These are phyloP conservation scores for Dryas drummondii DNA, from an alignment of 306 rosid genomes.

Conservation along the genomic window DNA sequence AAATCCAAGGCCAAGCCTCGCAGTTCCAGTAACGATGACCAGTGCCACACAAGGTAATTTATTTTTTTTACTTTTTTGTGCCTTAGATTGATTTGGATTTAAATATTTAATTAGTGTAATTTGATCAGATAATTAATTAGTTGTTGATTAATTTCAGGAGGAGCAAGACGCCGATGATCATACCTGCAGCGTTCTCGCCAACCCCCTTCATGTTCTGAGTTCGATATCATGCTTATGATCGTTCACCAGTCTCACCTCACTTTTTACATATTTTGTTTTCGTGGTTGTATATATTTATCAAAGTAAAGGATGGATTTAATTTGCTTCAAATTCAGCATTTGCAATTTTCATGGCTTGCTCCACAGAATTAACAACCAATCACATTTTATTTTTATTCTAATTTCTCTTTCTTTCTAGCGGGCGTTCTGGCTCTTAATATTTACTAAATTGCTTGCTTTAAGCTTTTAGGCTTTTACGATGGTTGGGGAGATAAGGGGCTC, in stretches of 20 bases:
- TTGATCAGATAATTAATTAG: not conserved
- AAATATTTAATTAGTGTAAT: not conserved
- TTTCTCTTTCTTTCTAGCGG: too few species aligned
- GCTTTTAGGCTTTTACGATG: too few species aligned
- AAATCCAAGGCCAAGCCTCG: not conserved
- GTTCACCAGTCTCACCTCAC: not conserved
- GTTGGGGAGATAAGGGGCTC: too few species aligned
- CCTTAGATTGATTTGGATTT: too few species aligned
- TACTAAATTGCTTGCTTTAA: too few species aligned
- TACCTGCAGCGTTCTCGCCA: conserved; percentile 13
- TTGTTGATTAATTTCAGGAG: conserved; percentile 6
- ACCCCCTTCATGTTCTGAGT: conserved; percentile 35
- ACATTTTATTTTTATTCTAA: too few species aligned
- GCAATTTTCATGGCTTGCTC: not conserved
- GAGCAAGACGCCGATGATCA: not conserved
- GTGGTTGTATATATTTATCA: not conserved
- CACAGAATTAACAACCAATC: not conserved
- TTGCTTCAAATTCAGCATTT: not conserved
- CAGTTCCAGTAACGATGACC: not conserved
- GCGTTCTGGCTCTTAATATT: too few species aligned
- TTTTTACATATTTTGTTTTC: not conserved
- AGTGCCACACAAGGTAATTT: not conserved
- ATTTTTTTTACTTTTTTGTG: too few species aligned
- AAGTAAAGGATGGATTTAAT: not conserved
- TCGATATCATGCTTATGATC: too few species aligned